Conservation (phyloP, 192 early-diverging fungal genomes). For the Kickxella alabastrina region DNA sequence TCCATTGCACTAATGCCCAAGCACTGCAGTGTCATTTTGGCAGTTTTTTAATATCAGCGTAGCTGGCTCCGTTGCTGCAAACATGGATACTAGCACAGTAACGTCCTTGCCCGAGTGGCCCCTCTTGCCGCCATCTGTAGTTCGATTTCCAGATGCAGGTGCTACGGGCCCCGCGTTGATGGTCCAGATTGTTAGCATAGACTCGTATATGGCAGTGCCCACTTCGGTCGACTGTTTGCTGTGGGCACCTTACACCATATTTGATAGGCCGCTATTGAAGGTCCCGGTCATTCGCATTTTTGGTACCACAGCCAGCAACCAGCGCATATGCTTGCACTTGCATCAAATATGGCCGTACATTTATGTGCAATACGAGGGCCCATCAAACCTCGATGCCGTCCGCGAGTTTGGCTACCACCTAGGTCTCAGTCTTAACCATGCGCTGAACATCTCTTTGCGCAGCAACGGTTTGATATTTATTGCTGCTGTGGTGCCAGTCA, state of each 20-base stretch:
- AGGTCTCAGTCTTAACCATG: conserved; percentile 64
- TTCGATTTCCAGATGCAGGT: too few species aligned
- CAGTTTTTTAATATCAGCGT: too few species aligned
- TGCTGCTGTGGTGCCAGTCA: conserved; percentile 66
- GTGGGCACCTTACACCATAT: conserved; percentile 34
- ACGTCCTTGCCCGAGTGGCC: too few species aligned
- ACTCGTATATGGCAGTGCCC: conserved; percentile 54
- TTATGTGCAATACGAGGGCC: conserved; percentile 63
- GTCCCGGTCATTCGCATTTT: conserved; percentile 73
- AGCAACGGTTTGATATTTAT: conserved; percentile 39
- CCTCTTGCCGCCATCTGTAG: too few species aligned
- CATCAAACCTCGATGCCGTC: conserved; percentile 9
- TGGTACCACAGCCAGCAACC: conserved; percentile 64
- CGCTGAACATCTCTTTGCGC: conserved; percentile 51
- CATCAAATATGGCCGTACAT: conserved; percentile 83
- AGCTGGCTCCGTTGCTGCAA: too few species aligned
- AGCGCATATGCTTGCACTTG: conserved; percentile 77
- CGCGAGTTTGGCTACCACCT: conserved; percentile 30
- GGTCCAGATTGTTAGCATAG: conserved; percentile 63
- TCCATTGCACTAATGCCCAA: too few species aligned
- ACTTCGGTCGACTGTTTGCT: conserved; percentile 16
- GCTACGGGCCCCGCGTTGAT: conserved; percentile 1
- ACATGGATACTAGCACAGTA: too few species aligned
- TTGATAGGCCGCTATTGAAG: conserved; percentile 22
- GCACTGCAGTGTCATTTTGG: too few species aligned